Evolutionary conservation across 2,329 filamentous ascomycete species (phyloP), one percentile per base, ranked within the genome.

Genomic region (Phialocephala subalpina): DNA sequence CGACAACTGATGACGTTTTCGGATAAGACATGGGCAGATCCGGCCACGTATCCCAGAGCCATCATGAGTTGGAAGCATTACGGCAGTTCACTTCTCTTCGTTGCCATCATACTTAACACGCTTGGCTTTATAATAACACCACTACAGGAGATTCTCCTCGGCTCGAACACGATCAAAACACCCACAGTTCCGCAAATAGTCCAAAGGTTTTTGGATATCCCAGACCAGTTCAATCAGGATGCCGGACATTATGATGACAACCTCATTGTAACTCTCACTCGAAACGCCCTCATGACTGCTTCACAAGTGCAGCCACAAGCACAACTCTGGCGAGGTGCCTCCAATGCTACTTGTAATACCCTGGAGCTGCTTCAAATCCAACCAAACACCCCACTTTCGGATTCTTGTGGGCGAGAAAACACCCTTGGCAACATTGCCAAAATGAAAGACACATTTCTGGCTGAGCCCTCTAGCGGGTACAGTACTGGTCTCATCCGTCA

Each of bases 401-500:
- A 20, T 33, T 6, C 20, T 16, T 53, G 49, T 29, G 49, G 49
- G n/a, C 14, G 20, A 29, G 49, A 22, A 53, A 18, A 14, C 20
- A 53, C 22, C 25, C 18, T 53, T 18, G 29, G 49, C 14, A n/a
- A 22, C 1, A 40, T 73, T 11, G 14, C 53, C 0, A 5, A 9
- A 27, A 20, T 53, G 49, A 22, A 12, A 7, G 63, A 75, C 58
- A 70, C 73, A 1, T 77, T 76, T 58, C 68, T 69, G 11, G 70
- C 75, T 3, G 64, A 71, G 25, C 58, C 77, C 0, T 67, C 70
- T 5, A 69, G 20, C 16, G 69, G 67, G 6, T 75, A 68, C 52
- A 71, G 66, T 57, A 76, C 73, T 7, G 76, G 76, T 16, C 64
- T 75, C 1, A 59, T 73, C n/a, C 67, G 66, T n/a, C 75, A 77